phyloP scores from a whole-genome alignment of 768 basidiomycete species.

The Lactarius trivialis region DNA sequence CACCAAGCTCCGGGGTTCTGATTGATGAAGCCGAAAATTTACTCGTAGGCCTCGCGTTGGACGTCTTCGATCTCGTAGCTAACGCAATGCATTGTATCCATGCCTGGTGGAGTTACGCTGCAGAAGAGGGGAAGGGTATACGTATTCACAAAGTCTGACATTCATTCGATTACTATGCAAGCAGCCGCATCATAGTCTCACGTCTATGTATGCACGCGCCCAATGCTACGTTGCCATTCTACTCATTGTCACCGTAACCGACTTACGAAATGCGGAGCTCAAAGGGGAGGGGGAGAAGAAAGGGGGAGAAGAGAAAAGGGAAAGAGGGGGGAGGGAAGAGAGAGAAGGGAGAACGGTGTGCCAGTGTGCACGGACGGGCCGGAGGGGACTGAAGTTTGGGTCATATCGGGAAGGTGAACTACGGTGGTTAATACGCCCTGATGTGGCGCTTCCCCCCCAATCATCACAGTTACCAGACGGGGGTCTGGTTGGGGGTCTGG shows the following conservation, averaged over 20 bases:
- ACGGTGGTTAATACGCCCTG: slow-evolving; percentile 1
- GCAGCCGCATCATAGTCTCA: neutral
- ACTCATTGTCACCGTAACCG: neutral
- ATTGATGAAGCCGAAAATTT: slow-evolving; percentile 4
- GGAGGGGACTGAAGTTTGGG: neutral
- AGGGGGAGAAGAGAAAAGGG: neutral
- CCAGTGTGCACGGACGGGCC: slow-evolving; percentile 2
- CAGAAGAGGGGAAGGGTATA: slow-evolving; percentile 2
- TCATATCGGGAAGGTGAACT: slow-evolving; percentile 14
- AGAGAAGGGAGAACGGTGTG: neutral
- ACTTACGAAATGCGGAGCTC: neutral
- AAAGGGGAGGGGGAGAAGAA: neutral
- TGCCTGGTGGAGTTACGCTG: slow-evolving; percentile 14
- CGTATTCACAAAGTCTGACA: slow-evolving; percentile 8
- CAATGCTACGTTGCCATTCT: neutral
- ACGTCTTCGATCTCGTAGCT: slow-evolving; percentile 12
- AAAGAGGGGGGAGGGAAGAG: neutral
- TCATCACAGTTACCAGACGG: slow-evolving; percentile 1
- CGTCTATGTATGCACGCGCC: neutral
- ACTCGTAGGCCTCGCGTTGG: slow-evolving; percentile 15
- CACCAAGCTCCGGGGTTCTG: slow-evolving; percentile 17
- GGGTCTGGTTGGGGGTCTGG: neutral
- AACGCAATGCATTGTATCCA: slow-evolving; percentile 10
- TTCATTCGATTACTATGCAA: slow-evolving; percentile 1
- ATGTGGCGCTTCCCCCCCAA: slow-evolving; percentile 12